Percentiles rank a stretch among this genome's conserved stretches.
Conservation (phyloP, 495 filamentous ascomycete genomes). For the Aspergillus sclerotioniger region DNA sequence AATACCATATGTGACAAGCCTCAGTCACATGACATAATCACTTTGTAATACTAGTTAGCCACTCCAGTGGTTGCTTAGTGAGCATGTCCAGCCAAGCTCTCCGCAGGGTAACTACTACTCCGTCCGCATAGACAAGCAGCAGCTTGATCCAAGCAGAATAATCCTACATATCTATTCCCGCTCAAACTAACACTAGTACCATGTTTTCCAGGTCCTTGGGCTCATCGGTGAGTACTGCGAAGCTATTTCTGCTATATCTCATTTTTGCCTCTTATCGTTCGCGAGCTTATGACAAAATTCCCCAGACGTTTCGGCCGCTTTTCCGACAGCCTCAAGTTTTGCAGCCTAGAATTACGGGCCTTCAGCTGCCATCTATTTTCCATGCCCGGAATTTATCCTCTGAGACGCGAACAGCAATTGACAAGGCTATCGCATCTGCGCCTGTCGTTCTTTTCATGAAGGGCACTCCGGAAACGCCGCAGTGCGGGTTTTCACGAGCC, state of each 20-base stretch:
- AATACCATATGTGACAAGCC: no score
- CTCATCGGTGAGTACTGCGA: constrained; percentile 27
- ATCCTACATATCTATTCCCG: background rate
- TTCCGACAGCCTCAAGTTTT: constrained; percentile 28
- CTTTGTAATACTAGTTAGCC: background rate
- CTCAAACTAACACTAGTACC: background rate
- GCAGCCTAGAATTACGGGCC: constrained; percentile 27
- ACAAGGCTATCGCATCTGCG: constrained; percentile 77
- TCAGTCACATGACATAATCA: background rate
- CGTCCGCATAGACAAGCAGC: background rate
- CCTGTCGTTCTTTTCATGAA: constrained; percentile 99
- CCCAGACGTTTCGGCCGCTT: constrained; percentile 39
- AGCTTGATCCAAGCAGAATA: background rate
- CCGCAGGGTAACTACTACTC: background rate
- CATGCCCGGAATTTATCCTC: constrained; percentile 69
- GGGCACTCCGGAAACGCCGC: constrained; percentile 93
- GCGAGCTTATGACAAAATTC: background rate
- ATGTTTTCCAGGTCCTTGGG: constrained; percentile 43
- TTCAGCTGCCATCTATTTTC: constrained; percentile 32
- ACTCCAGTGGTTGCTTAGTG: constrained; percentile 2
- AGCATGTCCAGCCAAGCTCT: background rate
- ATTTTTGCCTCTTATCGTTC: background rate
- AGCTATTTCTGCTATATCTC: background rate
- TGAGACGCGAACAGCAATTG: constrained; percentile 74
- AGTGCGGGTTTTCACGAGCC: constrained; percentile 95